phyloP scores from a whole-genome alignment of 441 rosid genomes.

The Flueggea neowawraea region DNA sequence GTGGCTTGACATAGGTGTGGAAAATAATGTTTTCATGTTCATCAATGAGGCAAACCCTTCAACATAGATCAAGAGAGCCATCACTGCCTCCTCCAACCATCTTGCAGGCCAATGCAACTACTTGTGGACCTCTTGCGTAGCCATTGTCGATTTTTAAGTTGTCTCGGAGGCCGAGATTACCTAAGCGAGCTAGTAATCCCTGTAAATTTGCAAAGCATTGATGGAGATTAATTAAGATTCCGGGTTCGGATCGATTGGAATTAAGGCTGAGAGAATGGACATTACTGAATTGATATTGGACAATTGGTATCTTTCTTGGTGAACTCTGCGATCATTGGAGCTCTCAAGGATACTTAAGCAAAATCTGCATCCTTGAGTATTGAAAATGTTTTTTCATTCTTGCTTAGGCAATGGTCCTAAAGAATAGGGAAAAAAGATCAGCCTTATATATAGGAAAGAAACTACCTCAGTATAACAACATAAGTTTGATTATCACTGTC shows the following conservation, averaged over 20 bases:
- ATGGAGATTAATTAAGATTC: background rate
- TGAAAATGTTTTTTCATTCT: conserved; percentile 81
- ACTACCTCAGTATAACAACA: too few species aligned
- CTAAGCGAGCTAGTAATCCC: conserved; percentile 54
- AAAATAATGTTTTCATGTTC: conserved; percentile 70
- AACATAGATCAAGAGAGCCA: conserved; percentile 75
- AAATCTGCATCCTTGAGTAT: conserved; percentile 67
- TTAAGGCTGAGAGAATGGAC: background rate
- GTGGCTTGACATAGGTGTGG: conserved; percentile 75
- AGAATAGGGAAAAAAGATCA: background rate
- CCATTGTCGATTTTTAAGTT: conserved; percentile 40
- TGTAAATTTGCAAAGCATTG: conserved; percentile 4
- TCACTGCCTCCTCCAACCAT: conserved; percentile 96
- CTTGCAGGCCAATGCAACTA: conserved; percentile 81
- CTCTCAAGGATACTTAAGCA: conserved; percentile 66
- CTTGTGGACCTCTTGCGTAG: conserved; percentile 42
- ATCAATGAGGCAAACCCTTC: conserved; percentile 74
- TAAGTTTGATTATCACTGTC: too few species aligned
- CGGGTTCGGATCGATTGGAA: background rate
- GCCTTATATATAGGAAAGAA: too few species aligned
- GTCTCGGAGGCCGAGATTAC: conserved; percentile 62
- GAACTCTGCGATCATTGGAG: conserved; percentile 56
- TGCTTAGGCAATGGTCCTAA: conserved; percentile 83
- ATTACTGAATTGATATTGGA: conserved; percentile 36
- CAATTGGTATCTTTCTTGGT: conserved; percentile 77